These are phyloP conservation scores for Populus davidiana DNA, from an alignment of 345 rosid species.

Conservation along the genomic window DNA sequence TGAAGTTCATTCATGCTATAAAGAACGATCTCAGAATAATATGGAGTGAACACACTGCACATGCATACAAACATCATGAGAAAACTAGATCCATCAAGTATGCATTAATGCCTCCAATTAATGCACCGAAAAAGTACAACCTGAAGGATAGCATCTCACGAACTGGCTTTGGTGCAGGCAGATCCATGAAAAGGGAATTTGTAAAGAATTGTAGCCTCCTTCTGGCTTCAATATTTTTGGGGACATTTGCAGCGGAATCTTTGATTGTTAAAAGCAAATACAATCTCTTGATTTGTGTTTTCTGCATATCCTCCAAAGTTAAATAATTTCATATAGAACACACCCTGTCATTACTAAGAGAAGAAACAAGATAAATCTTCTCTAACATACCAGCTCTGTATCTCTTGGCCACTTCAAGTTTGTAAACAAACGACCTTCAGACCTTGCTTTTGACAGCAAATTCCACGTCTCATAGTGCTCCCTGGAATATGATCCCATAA, in stretches of 20 bases:
- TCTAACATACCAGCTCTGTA: conserved; percentile 64
- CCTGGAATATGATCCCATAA: conserved; percentile 39
- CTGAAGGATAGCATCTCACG: conserved; percentile 83
- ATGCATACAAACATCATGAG: conserved; percentile 16
- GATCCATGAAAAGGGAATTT: conserved; percentile 91
- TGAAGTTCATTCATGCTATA: conserved; percentile 87
- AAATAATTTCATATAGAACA: conserved; percentile 11
- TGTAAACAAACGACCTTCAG: conserved; percentile 82
- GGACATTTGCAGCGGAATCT: conserved; percentile 87
- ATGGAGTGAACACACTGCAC: conserved; percentile 96
- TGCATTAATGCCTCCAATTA: not conserved
- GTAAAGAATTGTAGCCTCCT: conserved; percentile 89
- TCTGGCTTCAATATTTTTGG: conserved; percentile 88
- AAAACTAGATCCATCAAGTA: conserved; percentile 19
- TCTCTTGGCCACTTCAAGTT: conserved; percentile 88
- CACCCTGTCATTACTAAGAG: conserved; percentile 11
- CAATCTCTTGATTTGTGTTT: conserved; percentile 68
- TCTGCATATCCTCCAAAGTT: conserved; percentile 47
- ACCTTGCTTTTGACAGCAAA: conserved; percentile 70
- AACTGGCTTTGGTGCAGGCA: conserved; percentile 74
- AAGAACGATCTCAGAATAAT: conserved; percentile 92
- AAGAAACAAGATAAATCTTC: conserved; percentile 4
- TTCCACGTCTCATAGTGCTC: conserved; percentile 76
- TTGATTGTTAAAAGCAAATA: conserved; percentile 79
- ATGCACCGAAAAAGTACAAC: conserved; percentile 27